Evolutionary conservation across 2,329 filamentous ascomycete genomes (phyloP).

Genomic region (Beauveria varroae): DNA sequence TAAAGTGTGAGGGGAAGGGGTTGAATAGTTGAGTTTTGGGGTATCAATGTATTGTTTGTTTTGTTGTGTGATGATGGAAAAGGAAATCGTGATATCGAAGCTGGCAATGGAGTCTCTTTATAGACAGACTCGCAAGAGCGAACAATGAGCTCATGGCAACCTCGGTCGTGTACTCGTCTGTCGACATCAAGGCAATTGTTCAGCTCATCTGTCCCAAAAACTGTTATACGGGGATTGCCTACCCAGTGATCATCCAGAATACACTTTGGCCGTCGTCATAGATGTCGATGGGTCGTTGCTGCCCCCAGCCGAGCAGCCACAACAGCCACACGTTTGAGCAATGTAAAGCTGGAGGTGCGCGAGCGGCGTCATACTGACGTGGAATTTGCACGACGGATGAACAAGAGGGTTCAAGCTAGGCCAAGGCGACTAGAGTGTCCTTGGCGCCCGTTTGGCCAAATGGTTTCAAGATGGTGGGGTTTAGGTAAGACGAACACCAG

Average conservation of each 20-base stretch:
- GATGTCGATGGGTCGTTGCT: constrained; percentile 1
- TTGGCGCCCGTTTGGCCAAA: neutral
- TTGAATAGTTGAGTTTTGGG: constrained; percentile 2
- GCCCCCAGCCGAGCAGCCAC: neutral
- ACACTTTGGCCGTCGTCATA: constrained; percentile 8
- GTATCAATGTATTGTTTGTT: constrained; percentile 8
- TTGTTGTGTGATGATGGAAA: constrained; percentile 14
- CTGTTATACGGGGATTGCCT: neutral
- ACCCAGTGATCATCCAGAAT: neutral
- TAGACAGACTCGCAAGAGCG: neutral
- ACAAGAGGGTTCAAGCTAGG: neutral
- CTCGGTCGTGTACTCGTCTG: neutral
- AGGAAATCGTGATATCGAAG: constrained; percentile 9
- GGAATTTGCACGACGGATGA: neutral
- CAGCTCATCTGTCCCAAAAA: constrained; percentile 3
- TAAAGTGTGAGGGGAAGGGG: neutral
- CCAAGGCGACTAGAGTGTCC: neutral
- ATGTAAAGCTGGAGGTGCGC: neutral
- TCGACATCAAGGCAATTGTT: neutral
- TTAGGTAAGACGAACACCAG: neutral
- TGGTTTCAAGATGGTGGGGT: constrained; percentile 5
- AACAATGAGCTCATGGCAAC: neutral
- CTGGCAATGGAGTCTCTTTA: neutral
- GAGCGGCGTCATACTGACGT: constrained; percentile 9
- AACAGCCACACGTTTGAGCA: neutral